Evolutionary conservation across 768 basidiomycete genomes (phyloP), one percentile per base, ranked within the genome.

Genomic region (Candolleomyces efflorescens): DNA sequence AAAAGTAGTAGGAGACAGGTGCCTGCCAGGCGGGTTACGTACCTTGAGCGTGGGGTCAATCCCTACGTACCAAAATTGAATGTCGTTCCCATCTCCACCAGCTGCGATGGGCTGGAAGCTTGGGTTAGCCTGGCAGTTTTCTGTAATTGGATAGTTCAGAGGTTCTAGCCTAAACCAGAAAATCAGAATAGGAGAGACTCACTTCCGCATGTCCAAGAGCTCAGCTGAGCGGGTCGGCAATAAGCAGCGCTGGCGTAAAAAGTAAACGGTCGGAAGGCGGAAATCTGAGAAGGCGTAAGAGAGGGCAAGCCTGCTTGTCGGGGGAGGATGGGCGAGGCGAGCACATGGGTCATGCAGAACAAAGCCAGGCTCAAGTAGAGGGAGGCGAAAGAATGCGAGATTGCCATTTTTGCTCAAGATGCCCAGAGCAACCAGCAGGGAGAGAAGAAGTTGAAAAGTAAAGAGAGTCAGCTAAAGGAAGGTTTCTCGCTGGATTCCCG

Each of bases 121-220:
- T 1, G 80, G 68, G 56, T 80, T 82, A 6, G 77, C 76, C 15
- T 70, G 60, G 59, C 82, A 84, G 50, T 76, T 77, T 0, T 64
- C 81, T 82, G 44, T 17, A n/a, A 26, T 18, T 11, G 7, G 39
- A 39, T 36, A 15, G 11, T n/a, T n/a, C 12, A 26, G 20, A 32
- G 48, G 45, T 18, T 23, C 20, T 51, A 32, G 32, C 11, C 32
- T 32, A 32, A 37, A 3, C 12, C 22, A 58, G 5, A 17, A 51
- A 18, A 13, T 41, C 17, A 22, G 32, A 46, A 41, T 23, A 13
- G 41, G 38, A n/a, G 46, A 24, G 0, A 17, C n/a, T 22, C 24
- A 27, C n/a, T 60, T 68, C 85, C 85, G 66, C 84, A 86, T 27
- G 75, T 65, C 82, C 84, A 85, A 24, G 71, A 65, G 43, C 75